Evolutionary conservation across 2,329 filamentous ascomycete species (phyloP).

Genomic region (Phymatotrichopsis omnivora): DNA sequence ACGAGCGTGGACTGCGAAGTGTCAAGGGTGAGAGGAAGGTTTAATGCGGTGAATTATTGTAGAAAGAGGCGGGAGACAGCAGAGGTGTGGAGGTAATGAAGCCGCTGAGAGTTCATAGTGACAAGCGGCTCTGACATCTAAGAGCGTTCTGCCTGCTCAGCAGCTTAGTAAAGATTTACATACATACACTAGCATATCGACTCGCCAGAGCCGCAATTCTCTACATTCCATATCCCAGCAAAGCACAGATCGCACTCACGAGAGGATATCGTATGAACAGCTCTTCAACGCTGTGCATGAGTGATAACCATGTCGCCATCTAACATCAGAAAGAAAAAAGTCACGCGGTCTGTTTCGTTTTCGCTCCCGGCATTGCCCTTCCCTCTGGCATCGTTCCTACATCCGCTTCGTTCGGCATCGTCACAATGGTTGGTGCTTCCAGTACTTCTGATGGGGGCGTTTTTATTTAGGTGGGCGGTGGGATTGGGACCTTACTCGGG

Average conservation of each 20-base stretch:
- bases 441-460: slow-evolving; percentile 77
- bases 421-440: slow-evolving; percentile 92
- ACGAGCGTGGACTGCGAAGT: no score
- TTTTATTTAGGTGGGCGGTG: slow-evolving; percentile 85
- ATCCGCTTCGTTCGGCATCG: slow-evolving; percentile 69
- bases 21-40: background rate
- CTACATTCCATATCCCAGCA: no score
- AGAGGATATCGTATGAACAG: no score
- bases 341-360: slow-evolving; percentile 30
- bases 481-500: slow-evolving; percentile 93
- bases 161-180: slow-evolving; percentile 8
- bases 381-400: slow-evolving; percentile 85
- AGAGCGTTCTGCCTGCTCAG: slow-evolving; percentile 3
- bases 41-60: background rate
- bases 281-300: background rate
- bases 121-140: slow-evolving; percentile 4
- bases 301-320: background rate
- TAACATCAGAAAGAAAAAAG: slow-evolving; percentile 22
- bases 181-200: no score
- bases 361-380: slow-evolving; percentile 59
- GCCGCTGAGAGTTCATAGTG: no score
- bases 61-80: no score
- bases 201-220: no score
- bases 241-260: no score
- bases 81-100: no score